Evolutionary conservation across 2,329 filamentous ascomycete species (phyloP).

Genomic region (Ophiostoma ips): DNA sequence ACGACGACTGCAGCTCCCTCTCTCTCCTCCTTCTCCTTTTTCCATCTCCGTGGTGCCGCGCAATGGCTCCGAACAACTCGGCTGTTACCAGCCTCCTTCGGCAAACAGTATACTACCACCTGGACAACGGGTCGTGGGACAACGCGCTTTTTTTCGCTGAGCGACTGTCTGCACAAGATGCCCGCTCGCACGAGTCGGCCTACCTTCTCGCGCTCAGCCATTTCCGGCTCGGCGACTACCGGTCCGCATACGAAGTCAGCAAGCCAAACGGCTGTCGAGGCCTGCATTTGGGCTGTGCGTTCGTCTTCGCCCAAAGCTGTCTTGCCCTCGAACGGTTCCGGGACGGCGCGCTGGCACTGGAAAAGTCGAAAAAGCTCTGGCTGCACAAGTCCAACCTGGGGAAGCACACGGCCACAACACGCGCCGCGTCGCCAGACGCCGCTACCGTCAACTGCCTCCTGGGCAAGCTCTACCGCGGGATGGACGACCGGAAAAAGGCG

Average conservation of each 20-base stretch:
- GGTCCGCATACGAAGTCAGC: conserved; percentile 73
- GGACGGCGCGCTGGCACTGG: conserved; percentile 71
- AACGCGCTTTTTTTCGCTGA: conserved; percentile 93
- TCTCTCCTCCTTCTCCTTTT: not conserved
- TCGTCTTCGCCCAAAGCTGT: conserved; percentile 83
- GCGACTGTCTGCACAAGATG: conserved; percentile 71
- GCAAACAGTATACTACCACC: conserved; percentile 51
- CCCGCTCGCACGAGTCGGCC: conserved; percentile 62
- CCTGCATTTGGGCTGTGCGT: conserved; percentile 72
- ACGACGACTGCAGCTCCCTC: conserved; percentile 1
- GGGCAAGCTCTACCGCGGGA: conserved; percentile 73
- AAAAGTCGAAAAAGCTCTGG: conserved; percentile 71
- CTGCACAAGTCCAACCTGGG: conserved; percentile 61
- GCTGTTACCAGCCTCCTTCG: conserved; percentile 39
- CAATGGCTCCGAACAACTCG: conserved; percentile 39
- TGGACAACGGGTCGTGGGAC: conserved; percentile 79
- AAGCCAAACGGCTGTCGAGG: conserved; percentile 57
- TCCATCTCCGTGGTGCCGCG: conserved; percentile 7
- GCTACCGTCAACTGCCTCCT: conserved; percentile 71
- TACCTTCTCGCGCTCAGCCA: conserved; percentile 79
- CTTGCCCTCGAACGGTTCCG: conserved; percentile 63
- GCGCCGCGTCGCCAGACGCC: conserved; percentile 67
- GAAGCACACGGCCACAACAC: conserved; percentile 63
- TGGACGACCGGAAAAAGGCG: conserved; percentile 72
- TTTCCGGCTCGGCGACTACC: conserved; percentile 66